These are phyloP conservation scores for Penicillium vulpinum DNA, from an alignment of 2,329 filamentous ascomycete genomes.

Conservation along the genomic window DNA sequence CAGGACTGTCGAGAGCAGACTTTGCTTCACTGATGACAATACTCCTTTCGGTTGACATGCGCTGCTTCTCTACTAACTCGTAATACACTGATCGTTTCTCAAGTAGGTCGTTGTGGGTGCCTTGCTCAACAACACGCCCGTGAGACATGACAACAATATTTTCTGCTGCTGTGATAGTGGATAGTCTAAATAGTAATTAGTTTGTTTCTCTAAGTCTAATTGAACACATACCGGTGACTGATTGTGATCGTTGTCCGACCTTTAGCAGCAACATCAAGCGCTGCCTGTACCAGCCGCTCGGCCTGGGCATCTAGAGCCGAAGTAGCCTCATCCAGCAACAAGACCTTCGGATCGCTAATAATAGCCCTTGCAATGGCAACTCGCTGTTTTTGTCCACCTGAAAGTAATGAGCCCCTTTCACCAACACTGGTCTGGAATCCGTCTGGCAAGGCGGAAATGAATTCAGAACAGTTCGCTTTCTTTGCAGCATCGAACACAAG, in stretches of 20 bases:
- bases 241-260: conserved; percentile 95
- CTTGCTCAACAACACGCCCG: neutral
- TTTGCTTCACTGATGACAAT: conserved; percentile 22
- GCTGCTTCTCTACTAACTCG: neutral
- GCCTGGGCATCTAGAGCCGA: conserved; percentile 91
- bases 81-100: neutral
- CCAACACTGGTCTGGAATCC: conserved; percentile 8
- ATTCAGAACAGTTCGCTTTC: neutral
- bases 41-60: conserved; percentile 20
- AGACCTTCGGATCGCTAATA: conserved; percentile 85
- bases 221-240: conserved; percentile 67
- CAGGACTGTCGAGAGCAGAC: neutral
- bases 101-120: neutral
- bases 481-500: neutral
- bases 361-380: conserved; percentile 91
- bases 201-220: too few species aligned
- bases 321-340: conserved; percentile 93
- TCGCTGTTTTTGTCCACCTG: conserved; percentile 93
- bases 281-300: conserved; percentile 90
- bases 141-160: neutral
- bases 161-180: neutral
- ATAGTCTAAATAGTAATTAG: neutral
- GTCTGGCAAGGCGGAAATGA: conserved; percentile 4
- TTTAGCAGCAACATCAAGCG: conserved; percentile 80
- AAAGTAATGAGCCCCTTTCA: conserved; percentile 66